Evolutionary conservation across 495 filamentous ascomycete species (phyloP).

Genomic region (Hypoxylon trugodes): DNA sequence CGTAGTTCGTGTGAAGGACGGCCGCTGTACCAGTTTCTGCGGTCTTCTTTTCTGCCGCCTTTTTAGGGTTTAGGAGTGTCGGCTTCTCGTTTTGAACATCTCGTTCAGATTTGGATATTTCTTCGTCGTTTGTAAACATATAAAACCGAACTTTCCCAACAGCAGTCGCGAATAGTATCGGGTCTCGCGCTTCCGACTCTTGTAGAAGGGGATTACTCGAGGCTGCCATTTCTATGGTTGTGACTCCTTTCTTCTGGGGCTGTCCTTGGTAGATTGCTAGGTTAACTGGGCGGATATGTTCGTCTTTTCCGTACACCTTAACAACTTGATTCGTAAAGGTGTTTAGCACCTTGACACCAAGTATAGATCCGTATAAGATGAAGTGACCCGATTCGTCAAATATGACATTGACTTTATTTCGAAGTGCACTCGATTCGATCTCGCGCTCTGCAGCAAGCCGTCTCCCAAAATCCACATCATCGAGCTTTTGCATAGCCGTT

Average conservation of each 20-base stretch:
- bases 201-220: constrained; percentile 91
- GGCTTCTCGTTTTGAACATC: constrained; percentile 98
- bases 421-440: constrained; percentile 70
- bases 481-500: constrained; percentile 77
- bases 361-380: constrained; percentile 89
- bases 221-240: constrained; percentile 98
- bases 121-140: constrained; percentile 92
- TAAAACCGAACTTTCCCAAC: constrained; percentile 94
- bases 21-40: constrained; percentile 79
- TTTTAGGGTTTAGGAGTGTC: constrained; percentile 56
- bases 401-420: constrained; percentile 79
- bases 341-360: constrained; percentile 93
- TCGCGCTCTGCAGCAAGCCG: constrained; percentile 89
- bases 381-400: constrained; percentile 98
- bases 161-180: constrained; percentile 84
- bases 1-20: constrained; percentile 89
- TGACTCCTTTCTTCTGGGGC: constrained; percentile 87
- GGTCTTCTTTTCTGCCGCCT: constrained; percentile 62
- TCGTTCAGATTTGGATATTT: constrained; percentile 82
- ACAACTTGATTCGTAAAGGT: constrained; percentile 90
- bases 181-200: constrained; percentile 91
- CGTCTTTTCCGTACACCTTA: constrained; percentile 86
- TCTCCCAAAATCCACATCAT: constrained; percentile 90
- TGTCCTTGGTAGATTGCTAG: constrained; percentile 94
- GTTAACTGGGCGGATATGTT: constrained; percentile 82